Evolutionary conservation across 1,139 yeast species (phyloP).

Genomic region (Scheffersomyces cryptocercus): DNA sequence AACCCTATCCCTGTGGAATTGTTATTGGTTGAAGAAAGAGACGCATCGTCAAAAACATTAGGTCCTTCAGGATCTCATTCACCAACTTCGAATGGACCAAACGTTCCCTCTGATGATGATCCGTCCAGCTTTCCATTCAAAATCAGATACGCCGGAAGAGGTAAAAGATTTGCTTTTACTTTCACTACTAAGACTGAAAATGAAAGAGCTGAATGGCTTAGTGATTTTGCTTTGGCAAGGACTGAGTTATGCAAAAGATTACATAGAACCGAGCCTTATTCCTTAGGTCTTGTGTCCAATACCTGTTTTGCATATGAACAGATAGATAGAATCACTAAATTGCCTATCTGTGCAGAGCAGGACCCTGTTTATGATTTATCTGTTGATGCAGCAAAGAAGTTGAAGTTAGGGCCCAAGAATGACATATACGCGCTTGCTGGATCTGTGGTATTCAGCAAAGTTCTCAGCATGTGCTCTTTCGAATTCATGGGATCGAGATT

Average conservation of each 20-base stretch:
- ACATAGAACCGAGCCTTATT: slow-evolving; percentile 54
- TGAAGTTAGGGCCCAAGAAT: slow-evolving; percentile 15
- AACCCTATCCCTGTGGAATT: slow-evolving; percentile 64
- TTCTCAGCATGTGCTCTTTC: slow-evolving; percentile 30
- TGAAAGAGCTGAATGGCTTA: slow-evolving; percentile 64
- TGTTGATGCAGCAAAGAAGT: slow-evolving; percentile 21
- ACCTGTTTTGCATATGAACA: slow-evolving; percentile 67
- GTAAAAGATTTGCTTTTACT: slow-evolving; percentile 48
- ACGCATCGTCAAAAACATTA: slow-evolving; percentile 7
- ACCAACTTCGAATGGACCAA: slow-evolving; percentile 13
- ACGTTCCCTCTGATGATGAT: slow-evolving; percentile 45
- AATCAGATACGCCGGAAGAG: slow-evolving; percentile 46
- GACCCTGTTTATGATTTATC: slow-evolving; percentile 61
- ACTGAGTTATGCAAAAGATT: slow-evolving; percentile 48
- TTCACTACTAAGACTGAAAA: slow-evolving; percentile 55
- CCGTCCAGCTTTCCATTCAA: slow-evolving; percentile 42
- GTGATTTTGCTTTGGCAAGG: slow-evolving; percentile 56
- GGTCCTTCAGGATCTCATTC: background rate
- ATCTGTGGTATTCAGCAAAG: slow-evolving; percentile 19
- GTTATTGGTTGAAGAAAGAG: slow-evolving; percentile 53
- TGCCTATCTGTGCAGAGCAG: slow-evolving; percentile 62
- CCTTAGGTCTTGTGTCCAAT: slow-evolving; percentile 54
- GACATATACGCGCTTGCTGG: background rate
- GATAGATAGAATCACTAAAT: slow-evolving; percentile 50
- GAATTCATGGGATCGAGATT: slow-evolving; percentile 24